Conservation (phyloP, 192 early-diverging fungal species). For the Diversispora epigaea region DNA sequence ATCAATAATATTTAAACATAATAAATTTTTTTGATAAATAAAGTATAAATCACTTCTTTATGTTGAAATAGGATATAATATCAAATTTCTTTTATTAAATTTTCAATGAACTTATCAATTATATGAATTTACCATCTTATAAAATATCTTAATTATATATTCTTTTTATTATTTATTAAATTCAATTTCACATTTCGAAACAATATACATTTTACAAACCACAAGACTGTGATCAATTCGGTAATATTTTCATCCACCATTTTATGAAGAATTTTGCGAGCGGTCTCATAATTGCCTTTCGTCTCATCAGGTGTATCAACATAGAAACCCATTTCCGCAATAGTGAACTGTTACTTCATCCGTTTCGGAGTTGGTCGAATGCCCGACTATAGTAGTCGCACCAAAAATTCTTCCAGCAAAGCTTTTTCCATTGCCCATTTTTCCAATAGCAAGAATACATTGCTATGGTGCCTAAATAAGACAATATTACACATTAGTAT, state of each 20-base stretch:
- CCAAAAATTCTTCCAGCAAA: conserved; percentile 32
- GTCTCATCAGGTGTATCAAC: conserved; percentile 26
- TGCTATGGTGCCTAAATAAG: background rate
- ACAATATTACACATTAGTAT: background rate
- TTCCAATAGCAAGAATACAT: conserved; percentile 22
- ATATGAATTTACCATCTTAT: too few species aligned
- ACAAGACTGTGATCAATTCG: conserved; percentile 11
- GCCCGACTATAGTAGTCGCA: conserved; percentile 1
- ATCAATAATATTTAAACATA: too few species aligned
- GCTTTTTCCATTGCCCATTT: conserved; percentile 8
- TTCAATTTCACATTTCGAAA: too few species aligned
- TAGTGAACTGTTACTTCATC: conserved; percentile 12
- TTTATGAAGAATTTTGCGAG: background rate
- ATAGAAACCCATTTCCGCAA: conserved; percentile 10
- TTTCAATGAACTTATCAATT: too few species aligned
- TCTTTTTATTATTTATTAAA: too few species aligned
- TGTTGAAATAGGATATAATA: too few species aligned
- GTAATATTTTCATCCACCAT: background rate
- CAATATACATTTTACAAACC: too few species aligned
- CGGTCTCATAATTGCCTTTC: conserved; percentile 2
- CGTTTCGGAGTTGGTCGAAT: conserved; percentile 6
- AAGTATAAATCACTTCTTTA: too few species aligned
- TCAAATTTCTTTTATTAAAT: too few species aligned
- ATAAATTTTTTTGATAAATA: too few species aligned
- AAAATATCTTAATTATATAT: too few species aligned